Evolutionary conservation across 2,329 filamentous ascomycete genomes (phyloP), one percentile per base, ranked within the genome.

Genomic region (Ustulina deusta): DNA sequence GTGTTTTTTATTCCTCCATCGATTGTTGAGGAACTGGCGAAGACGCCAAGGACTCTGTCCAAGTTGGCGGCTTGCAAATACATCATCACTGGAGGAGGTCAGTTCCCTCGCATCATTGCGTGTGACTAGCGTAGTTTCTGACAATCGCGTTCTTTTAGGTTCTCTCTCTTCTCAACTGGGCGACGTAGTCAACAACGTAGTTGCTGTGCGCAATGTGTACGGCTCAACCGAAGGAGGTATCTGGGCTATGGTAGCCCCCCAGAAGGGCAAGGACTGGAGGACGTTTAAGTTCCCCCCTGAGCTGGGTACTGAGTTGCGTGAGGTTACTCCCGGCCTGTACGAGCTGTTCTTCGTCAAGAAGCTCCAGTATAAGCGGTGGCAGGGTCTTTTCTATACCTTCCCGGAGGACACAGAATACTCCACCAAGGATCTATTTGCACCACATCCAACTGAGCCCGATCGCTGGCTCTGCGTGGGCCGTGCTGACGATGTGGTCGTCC

Each of bases 361-460:
- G 62, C 68, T 55, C 7, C 61, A 72, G 57, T 73, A 71, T 42
- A 71, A 71, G 51, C 68, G 68, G 13, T 73, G 69, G 70, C 71
- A 73, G 61, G 71, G 71, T 61, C 70, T 73, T 4, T 73, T 73
- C 64, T 73, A 73, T 25, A 73, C 71, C n/a, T 73, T 73, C 64
- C 70, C 71, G 27, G 71, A 73, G 36, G 66, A 71, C 27, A 66
- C 63, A 1, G 71, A 73, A 44, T 73, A 72, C 55, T 72, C 71
- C 7, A 72, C 71, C 25, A 73, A 73, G 66, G 71, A 73, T 64
- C 40, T 73, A 17, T 73, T 73, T 32, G 68, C 71, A 2, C 68
- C 69, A 2, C 71, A 73, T 22, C 71, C 71, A 2, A 72, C 71
- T 0, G 70, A 73, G 57, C 71, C 71, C 3, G 68, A 57, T 27